Evolutionary conservation across 495 filamentous ascomycete genomes (phyloP).

Genomic region (Xylaria venustula): DNA sequence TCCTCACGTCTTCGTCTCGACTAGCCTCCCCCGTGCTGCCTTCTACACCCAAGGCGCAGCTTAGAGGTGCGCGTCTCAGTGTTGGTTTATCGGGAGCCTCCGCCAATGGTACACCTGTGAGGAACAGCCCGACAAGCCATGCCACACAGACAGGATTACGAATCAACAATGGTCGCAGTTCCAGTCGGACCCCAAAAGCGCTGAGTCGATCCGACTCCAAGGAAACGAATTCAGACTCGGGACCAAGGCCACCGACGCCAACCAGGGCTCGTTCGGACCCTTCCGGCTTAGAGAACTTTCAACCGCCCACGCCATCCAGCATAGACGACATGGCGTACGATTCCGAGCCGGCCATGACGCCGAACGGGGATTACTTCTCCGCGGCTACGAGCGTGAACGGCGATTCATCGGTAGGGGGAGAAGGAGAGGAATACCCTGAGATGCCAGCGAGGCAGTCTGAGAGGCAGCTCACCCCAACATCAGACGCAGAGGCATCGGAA

Average conservation of each 20-base stretch:
- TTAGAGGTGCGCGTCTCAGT: neutral
- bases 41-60: slow-evolving; percentile 19
- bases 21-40: slow-evolving; percentile 23
- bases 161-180: neutral
- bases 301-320: slow-evolving; percentile 23
- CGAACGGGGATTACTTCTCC: slow-evolving; percentile 22
- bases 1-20: slow-evolving; percentile 17
- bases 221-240: neutral
- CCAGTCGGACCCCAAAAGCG: slow-evolving; percentile 13
- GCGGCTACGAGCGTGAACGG: slow-evolving; percentile 9
- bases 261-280: slow-evolving; percentile 17
- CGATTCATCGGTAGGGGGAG: neutral
- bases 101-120: slow-evolving; percentile 1
- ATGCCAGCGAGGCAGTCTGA: slow-evolving; percentile 23
- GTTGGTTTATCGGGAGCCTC: slow-evolving; percentile 13
- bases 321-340: slow-evolving; percentile 29
- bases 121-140: neutral
- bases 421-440: slow-evolving; percentile 13
- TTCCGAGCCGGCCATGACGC: slow-evolving; percentile 27
- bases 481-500: slow-evolving; percentile 25
- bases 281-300: slow-evolving; percentile 13
- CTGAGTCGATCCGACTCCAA: slow-evolving; percentile 7
- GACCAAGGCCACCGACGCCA: slow-evolving; percentile 12
- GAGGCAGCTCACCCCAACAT: slow-evolving; percentile 37
- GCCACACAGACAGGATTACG: neutral